Conservation (phyloP, 768 basidiomycete species). For the Tricholoma hemisulphureum region DNA sequence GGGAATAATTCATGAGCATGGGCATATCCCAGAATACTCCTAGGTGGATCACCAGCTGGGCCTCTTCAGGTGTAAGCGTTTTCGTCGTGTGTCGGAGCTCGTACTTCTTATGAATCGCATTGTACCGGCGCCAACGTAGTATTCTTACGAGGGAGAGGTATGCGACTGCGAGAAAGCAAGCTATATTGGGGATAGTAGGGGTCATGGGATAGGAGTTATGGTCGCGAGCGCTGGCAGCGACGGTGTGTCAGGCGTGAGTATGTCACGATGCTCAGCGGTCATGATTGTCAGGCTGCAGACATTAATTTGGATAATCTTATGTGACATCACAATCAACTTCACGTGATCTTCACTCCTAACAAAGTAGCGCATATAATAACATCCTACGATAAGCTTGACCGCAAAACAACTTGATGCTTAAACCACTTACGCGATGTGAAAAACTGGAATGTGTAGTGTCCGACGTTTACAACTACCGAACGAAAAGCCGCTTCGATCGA, state of each 20-base stretch:
- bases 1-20: conserved; percentile 34
- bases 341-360: no score
- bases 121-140: conserved; percentile 43
- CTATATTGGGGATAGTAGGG: background rate
- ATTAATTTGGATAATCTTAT: no score
- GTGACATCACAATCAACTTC: no score
- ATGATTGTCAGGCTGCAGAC: no score
- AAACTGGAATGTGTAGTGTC: background rate
- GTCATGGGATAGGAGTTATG: no score
- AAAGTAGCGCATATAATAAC: no score
- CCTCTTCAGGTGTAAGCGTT: conserved; percentile 43
- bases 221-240: no score
- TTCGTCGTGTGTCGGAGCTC: conserved; percentile 29
- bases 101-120: conserved; percentile 41
- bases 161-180: background rate
- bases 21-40: conserved; percentile 46
- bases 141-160: conserved; percentile 34
- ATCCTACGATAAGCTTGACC: no score
- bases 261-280: no score
- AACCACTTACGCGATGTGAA: background rate
- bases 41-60: conserved; percentile 39
- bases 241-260: no score
- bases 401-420: background rate
- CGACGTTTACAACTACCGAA: conserved; percentile 40
- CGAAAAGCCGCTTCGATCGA: conserved; percentile 70